Percentiles rank a stretch among this genome's conserved stretches.
These are phyloP conservation scores for Auricularia sp. DNA, from an alignment of 768 basidiomycete species.

Conservation along the genomic window DNA sequence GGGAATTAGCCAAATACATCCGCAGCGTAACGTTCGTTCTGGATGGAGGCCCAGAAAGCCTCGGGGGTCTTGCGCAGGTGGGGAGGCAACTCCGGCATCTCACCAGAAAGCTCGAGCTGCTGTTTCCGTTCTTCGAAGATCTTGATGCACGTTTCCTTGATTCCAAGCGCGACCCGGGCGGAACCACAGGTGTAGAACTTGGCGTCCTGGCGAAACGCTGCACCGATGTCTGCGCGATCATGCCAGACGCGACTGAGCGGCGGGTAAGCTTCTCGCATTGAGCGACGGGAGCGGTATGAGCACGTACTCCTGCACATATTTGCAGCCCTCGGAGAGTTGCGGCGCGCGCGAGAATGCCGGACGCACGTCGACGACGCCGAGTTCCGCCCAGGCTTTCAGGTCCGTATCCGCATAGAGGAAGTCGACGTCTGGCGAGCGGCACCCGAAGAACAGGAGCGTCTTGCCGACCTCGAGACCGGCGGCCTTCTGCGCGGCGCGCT, in stretches of 20 bases:
- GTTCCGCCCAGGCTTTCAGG: constrained; percentile 31
- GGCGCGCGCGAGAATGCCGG: constrained; percentile 30
- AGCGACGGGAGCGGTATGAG: neutral
- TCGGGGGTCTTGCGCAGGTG: constrained; percentile 12
- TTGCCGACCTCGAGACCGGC: constrained; percentile 33
- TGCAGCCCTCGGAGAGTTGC: constrained; percentile 24
- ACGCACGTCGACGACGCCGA: constrained; percentile 35
- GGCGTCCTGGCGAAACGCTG: constrained; percentile 25
- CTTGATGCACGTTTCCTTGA: constrained; percentile 28
- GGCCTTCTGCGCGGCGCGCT: constrained; percentile 37
- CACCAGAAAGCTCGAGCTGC: constrained; percentile 8
- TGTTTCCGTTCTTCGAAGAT: constrained; percentile 22
- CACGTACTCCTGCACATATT: constrained; percentile 32
- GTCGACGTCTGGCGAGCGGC: constrained; percentile 32
- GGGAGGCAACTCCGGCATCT: constrained; percentile 20
- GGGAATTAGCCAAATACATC: constrained; percentile 34
- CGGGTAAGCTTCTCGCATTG: neutral
- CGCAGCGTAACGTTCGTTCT: constrained; percentile 34
- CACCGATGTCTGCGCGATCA: constrained; percentile 27
- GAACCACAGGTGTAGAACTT: constrained; percentile 39
- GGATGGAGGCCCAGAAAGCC: constrained; percentile 23
- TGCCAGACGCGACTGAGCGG: constrained; percentile 31
- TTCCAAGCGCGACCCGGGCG: constrained; percentile 27
- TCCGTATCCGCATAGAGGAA: constrained; percentile 35
- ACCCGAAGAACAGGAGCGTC: constrained; percentile 39